phyloP scores from a whole-genome alignment of 257 asterid genomes.

The Ophiorrhiza pumila region DNA sequence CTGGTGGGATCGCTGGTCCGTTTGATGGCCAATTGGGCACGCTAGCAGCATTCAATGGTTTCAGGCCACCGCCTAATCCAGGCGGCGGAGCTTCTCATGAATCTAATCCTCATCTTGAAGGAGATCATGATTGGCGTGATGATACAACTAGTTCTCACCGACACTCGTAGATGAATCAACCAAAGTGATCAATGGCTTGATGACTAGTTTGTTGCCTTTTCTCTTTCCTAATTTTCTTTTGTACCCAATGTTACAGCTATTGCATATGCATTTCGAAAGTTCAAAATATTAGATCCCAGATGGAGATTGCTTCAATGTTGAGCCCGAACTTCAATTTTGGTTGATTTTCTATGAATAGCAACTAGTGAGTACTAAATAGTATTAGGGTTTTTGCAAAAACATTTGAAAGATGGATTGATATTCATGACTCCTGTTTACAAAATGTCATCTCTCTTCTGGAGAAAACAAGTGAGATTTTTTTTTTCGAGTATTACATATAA shows the following conservation, averaged over 20 bases:
- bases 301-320: neutral
- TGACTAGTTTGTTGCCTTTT: slow-evolving; percentile 5
- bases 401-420: neutral
- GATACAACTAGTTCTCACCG: slow-evolving; percentile 16
- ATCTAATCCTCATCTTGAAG: slow-evolving; percentile 20
- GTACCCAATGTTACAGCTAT: neutral
- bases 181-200: slow-evolving; percentile 16
- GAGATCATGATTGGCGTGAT: slow-evolving; percentile 26
- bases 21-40: slow-evolving; percentile 59
- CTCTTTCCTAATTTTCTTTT: neutral
- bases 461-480: neutral
- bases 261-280: neutral
- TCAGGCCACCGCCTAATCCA: slow-evolving; percentile 25
- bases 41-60: slow-evolving; percentile 48
- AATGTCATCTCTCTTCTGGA: neutral
- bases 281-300: neutral
- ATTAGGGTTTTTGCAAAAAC: neutral
- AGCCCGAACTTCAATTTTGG: too few species aligned
- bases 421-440: slow-evolving; percentile 5
- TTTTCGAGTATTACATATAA: neutral
- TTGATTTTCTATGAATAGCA: too few species aligned
- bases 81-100: slow-evolving; percentile 33
- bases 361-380: neutral
- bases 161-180: slow-evolving; percentile 19
- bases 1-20: slow-evolving; percentile 26